phyloP scores from a whole-genome alignment of 768 basidiomycete species.

The Lentinula sp. region DNA sequence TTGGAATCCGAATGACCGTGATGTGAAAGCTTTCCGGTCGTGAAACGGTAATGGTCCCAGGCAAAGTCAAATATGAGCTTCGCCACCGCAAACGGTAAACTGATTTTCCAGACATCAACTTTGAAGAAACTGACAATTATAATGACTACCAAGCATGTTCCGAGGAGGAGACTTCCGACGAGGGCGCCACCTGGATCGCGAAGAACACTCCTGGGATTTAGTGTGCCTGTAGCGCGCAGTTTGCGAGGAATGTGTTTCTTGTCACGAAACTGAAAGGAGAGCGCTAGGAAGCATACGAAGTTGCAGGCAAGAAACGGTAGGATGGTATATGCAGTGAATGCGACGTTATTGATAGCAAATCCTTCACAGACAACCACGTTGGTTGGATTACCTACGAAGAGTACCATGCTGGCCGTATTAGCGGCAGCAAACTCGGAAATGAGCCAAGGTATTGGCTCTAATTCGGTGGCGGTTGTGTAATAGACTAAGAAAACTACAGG shows the following conservation, averaged over 20 bases:
- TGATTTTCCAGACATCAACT: slow-evolving; percentile 81
- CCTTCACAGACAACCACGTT: slow-evolving; percentile 92
- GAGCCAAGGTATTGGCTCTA: slow-evolving; percentile 59
- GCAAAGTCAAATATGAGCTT: slow-evolving; percentile 66
- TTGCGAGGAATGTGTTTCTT: slow-evolving; percentile 46
- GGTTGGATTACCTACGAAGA: slow-evolving; percentile 88
- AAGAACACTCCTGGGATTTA: slow-evolving; percentile 56
- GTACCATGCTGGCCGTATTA: slow-evolving; percentile 69
- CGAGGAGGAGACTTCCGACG: slow-evolving; percentile 65
- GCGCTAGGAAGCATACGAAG: slow-evolving; percentile 56
- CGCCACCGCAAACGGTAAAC: slow-evolving; percentile 68
- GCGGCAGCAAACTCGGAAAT: slow-evolving; percentile 75
- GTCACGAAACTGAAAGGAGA: slow-evolving; percentile 53
- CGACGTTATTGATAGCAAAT: slow-evolving; percentile 69
- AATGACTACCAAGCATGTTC: slow-evolving; percentile 62
- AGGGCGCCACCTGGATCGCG: slow-evolving; percentile 69
- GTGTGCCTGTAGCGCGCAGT: slow-evolving; percentile 27
- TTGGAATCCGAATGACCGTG: slow-evolving; percentile 13
- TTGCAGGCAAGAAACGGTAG: slow-evolving; percentile 70
- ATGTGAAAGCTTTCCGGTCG: slow-evolving; percentile 19
- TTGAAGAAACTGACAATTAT: slow-evolving; percentile 73
- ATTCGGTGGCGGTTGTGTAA: slow-evolving; percentile 64
- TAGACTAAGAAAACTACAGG: slow-evolving; percentile 71
- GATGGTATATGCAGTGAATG: slow-evolving; percentile 79
- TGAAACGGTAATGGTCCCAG: slow-evolving; percentile 50